Base-by-base conservation (phyloP, 164 flowering plant genomes). In the Aristolochia californica region DNA sequence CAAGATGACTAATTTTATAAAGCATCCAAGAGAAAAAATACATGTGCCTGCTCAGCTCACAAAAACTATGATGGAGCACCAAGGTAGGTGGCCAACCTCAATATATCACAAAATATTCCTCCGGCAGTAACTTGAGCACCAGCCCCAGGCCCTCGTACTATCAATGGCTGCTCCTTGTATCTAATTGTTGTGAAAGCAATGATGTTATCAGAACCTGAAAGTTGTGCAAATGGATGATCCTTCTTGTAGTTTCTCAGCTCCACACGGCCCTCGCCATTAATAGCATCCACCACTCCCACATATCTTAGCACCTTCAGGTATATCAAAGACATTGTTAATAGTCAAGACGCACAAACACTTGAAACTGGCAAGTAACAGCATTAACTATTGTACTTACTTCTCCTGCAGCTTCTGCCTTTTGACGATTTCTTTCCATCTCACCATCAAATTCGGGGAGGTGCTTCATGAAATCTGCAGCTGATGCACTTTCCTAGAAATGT, bases 101-200 rank as follows among this genome's bases (percentile, higher is more conserved):
- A 65, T 20, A 93, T 75, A 69, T 93, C 96, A n/a, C 91, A 82
- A 69, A 93, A 93, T 47, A 93, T 73, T 44, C 98, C 98, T 49
- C 91, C 98, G 24, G 98, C 97, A 2, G 97, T 93, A 49, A 89
- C 98, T 72, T 85, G 83, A 5, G 98, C 98, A 17, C 98, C 97
- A 26, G 98, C 98, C 13, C 98, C 97, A 5, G 97, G 98, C 1
- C 98, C 97, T 7, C 94, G 93, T 11, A 89, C 85, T 13, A 93
- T 85, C 15, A 93, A 74, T 22, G 95, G 98, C 61, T 87, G 97
- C 26, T 82, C 73, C 63, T 76, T 79, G 80, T 93, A 93, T 73
- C 98, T 80, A 59, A 70, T 63, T 30, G 96, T 89, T 45, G 97
- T 85, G 80, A 93, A 93, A 8, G 94, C 94, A 28, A 89, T 93